A percentile compares a stretch with the other conserved stretches of the same genome.
phyloP scores from a whole-genome alignment of 768 basidiomycete species.

The Zangia roseola region DNA sequence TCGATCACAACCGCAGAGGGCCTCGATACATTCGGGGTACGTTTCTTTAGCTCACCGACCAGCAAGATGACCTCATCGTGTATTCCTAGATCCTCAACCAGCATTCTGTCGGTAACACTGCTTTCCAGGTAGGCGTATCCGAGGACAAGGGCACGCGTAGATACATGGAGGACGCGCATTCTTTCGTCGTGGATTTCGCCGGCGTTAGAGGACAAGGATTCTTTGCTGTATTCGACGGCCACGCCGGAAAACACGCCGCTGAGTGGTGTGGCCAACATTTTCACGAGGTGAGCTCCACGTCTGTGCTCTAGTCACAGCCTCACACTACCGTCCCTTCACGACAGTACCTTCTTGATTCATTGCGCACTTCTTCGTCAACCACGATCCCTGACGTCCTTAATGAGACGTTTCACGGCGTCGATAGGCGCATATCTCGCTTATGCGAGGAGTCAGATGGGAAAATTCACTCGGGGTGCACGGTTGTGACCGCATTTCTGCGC shows the following conservation, averaged over 20 bases:
- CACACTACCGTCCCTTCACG: slow-evolving; percentile 8
- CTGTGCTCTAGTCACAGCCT: not conserved
- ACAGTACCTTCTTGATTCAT: slow-evolving; percentile 65
- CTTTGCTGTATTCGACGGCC: slow-evolving; percentile 98
- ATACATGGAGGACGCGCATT: slow-evolving; percentile 97
- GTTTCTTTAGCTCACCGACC: slow-evolving; percentile 23
- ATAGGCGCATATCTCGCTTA: slow-evolving; percentile 76
- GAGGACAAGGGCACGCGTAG: slow-evolving; percentile 90
- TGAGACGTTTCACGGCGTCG: slow-evolving; percentile 92
- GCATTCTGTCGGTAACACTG: slow-evolving; percentile 63
- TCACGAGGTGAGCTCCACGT: slow-evolving; percentile 62
- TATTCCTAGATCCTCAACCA: slow-evolving; percentile 42
- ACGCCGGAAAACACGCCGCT: slow-evolving; percentile 97
- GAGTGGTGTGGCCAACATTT: slow-evolving; percentile 99
- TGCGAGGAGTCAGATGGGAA: slow-evolving; percentile 87
- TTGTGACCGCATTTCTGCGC: slow-evolving; percentile 92
- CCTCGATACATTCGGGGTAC: slow-evolving; percentile 73
- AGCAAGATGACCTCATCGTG: not conserved
- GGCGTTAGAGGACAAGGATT: slow-evolving; percentile 93
- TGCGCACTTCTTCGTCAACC: slow-evolving; percentile 55
- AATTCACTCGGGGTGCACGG: slow-evolving; percentile 96
- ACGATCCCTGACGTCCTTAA: slow-evolving; percentile 88
- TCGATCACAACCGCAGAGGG: slow-evolving; percentile 75
- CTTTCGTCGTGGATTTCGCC: slow-evolving; percentile 93
- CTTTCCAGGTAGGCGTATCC: slow-evolving; percentile 62